A percentile compares a stretch with the other conserved stretches of the same genome.
These are phyloP conservation scores for Fistulina hepatica DNA, from an alignment of 1,284 basidiomycete species.

Conservation along the genomic window DNA sequence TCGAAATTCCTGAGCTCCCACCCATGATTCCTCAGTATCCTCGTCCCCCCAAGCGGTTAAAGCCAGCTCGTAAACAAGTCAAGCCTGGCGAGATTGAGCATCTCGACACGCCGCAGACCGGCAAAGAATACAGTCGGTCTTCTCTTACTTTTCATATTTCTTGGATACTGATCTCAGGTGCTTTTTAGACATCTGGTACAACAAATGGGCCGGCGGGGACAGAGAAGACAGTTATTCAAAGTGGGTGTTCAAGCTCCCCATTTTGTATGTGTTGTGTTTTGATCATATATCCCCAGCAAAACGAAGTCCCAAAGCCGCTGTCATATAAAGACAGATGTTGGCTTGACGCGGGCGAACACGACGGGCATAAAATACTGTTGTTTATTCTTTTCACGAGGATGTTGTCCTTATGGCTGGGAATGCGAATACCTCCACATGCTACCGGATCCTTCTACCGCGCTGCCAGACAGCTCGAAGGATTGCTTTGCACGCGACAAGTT, in stretches of 20 bases:
- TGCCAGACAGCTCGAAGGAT: conserved; percentile 90
- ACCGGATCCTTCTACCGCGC: conserved; percentile 55
- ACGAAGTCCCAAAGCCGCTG: conserved; percentile 87
- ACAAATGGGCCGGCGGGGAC: conserved; percentile 97
- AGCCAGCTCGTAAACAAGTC: conserved; percentile 84
- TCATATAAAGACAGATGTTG: conserved; percentile 80
- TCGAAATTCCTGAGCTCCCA: not conserved
- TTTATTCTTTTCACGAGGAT: conserved; percentile 92
- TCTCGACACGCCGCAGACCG: conserved; percentile 79
- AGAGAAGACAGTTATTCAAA: conserved; percentile 89
- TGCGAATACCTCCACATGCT: conserved; percentile 91
- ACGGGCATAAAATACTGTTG: conserved; percentile 89
- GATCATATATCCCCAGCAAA: conserved; percentile 49
- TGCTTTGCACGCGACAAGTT: conserved; percentile 98
- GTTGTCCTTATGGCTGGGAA: conserved; percentile 95
- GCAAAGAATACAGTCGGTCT: conserved; percentile 84
- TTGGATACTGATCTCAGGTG: conserved; percentile 15
- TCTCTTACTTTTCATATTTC: not conserved
- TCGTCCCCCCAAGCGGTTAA: conserved; percentile 42
- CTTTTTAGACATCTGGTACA: conserved; percentile 92
- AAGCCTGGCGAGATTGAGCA: conserved; percentile 84
- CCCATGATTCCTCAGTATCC: conserved; percentile 2
- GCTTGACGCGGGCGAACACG: conserved; percentile 88
- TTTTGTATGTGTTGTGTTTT: conserved; percentile 3
- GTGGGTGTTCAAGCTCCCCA: conserved; percentile 32